Evolutionary conservation across 2,329 filamentous ascomycete species (phyloP).

Genomic region (Venturiaceae sp.): DNA sequence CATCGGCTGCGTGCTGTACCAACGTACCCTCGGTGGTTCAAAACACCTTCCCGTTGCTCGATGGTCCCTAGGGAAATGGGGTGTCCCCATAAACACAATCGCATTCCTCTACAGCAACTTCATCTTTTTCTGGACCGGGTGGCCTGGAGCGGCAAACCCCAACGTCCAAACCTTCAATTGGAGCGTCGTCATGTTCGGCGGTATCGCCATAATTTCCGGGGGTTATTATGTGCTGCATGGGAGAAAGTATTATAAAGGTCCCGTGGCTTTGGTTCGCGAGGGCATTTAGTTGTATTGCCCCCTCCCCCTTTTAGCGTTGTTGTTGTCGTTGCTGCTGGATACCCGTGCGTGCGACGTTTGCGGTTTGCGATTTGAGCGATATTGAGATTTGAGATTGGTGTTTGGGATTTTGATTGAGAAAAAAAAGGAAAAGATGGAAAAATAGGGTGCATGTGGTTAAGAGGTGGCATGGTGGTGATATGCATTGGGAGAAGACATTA

Average conservation of each 20-base stretch:
- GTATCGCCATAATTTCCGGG: constrained; percentile 3
- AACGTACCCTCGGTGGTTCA: constrained; percentile 14
- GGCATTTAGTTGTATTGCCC: too few species aligned
- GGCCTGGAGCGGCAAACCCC: constrained; percentile 16
- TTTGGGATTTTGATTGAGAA: too few species aligned
- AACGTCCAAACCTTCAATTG: constrained; percentile 13
- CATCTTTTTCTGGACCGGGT: constrained; percentile 28
- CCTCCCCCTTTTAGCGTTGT: too few species aligned
- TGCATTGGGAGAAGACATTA: too few species aligned
- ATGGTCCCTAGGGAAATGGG: constrained; percentile 27
- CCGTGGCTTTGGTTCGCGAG: constrained; percentile 7
- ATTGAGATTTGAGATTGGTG: too few species aligned
- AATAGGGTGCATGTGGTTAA: too few species aligned
- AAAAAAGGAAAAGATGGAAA: too few species aligned
- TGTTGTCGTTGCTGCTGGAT: too few species aligned
- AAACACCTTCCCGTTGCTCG: constrained; percentile 17
- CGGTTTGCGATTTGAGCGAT: too few species aligned
- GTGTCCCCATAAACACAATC: constrained; percentile 25
- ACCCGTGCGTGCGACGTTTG: too few species aligned
- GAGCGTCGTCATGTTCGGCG: constrained; percentile 11
- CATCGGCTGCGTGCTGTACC: constrained; percentile 20
- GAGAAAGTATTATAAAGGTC: constrained; percentile 5
- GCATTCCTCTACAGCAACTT: constrained; percentile 24
- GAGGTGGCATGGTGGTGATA: too few species aligned
- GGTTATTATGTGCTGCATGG: constrained; percentile 7